Percentiles rank a stretch among this genome's conserved stretches.
These are phyloP conservation scores for Eimeria maxima DNA, from an alignment of 169 alveolate species.

Conservation along the genomic window DNA sequence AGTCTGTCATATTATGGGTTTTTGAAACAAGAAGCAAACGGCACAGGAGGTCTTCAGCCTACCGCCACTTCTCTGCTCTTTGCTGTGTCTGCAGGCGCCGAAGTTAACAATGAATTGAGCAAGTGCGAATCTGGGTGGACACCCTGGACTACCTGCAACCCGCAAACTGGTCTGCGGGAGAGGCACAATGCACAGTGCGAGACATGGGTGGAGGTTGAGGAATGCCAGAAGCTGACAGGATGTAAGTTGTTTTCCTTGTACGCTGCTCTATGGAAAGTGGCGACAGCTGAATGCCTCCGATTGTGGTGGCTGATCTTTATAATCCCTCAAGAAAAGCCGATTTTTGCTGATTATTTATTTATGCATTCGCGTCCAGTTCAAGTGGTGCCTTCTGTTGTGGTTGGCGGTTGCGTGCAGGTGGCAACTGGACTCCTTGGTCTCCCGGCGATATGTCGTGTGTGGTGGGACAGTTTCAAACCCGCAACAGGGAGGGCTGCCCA, in stretches of 20 bases:
- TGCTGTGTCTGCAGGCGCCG: slow-evolving; percentile 29
- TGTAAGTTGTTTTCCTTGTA: background rate
- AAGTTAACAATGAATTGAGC: background rate
- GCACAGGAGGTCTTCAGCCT: background rate
- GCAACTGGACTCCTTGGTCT: slow-evolving; percentile 43
- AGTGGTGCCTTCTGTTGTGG: too few species aligned
- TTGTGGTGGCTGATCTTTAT: too few species aligned
- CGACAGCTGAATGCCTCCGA: background rate
- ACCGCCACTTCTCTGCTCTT: background rate
- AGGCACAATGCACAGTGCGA: slow-evolving; percentile 8
- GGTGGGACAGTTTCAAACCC: slow-evolving; percentile 33
- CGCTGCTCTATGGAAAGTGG: background rate
- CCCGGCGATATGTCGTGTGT: slow-evolving; percentile 34
- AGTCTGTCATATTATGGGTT: background rate
- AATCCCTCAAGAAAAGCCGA: too few species aligned
- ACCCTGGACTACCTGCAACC: slow-evolving; percentile 37
- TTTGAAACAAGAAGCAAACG: background rate
- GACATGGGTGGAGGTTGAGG: slow-evolving; percentile 26
- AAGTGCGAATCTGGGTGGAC: background rate
- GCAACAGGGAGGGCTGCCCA: slow-evolving; percentile 14
- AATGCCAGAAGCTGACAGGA: slow-evolving; percentile 37
- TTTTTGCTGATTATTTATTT: too few species aligned
- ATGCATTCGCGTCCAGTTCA: too few species aligned
- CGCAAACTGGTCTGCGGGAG: slow-evolving; percentile 5
- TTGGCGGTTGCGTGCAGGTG: slow-evolving; percentile 13